Evolutionary conservation across 768 basidiomycete genomes (phyloP).

Genomic region (Gloeophyllum trabeum): DNA sequence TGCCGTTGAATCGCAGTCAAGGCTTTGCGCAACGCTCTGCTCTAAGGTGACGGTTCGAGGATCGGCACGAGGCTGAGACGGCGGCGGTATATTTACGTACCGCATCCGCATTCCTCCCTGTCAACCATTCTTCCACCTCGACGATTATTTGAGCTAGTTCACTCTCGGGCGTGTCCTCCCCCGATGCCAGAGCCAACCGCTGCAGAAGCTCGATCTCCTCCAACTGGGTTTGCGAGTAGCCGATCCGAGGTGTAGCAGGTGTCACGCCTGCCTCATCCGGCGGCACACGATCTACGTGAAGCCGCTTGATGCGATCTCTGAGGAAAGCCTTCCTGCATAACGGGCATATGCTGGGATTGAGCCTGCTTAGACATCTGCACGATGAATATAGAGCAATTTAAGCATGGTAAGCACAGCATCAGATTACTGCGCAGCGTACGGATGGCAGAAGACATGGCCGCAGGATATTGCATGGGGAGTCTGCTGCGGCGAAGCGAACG

Average conservation of each 20-base stretch:
- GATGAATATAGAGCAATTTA: background rate
- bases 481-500: slow-evolving; percentile 35
- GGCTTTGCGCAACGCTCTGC: no score
- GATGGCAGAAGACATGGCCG: slow-evolving; percentile 65
- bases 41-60: no score
- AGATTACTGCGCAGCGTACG: slow-evolving; percentile 25
- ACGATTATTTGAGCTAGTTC: background rate
- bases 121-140: background rate
- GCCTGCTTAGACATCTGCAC: background rate
- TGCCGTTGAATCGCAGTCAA: no score
- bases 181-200: background rate
- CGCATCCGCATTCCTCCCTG: background rate
- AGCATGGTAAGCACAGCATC: background rate
- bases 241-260: background rate
- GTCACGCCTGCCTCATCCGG: background rate
- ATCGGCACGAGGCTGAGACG: no score
- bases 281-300: background rate
- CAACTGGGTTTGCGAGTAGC: background rate
- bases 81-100: no score
- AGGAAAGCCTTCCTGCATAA: background rate
- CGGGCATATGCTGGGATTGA: background rate
- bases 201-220: background rate
- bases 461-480: slow-evolving; percentile 65
- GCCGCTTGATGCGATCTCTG: background rate
- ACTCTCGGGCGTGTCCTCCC: background rate